Percentiles rank a stretch among this genome's conserved stretches.
These are phyloP conservation scores for Nannochloris sp. DNA, from an alignment of 139 green algal genomes.

Conservation along the genomic window DNA sequence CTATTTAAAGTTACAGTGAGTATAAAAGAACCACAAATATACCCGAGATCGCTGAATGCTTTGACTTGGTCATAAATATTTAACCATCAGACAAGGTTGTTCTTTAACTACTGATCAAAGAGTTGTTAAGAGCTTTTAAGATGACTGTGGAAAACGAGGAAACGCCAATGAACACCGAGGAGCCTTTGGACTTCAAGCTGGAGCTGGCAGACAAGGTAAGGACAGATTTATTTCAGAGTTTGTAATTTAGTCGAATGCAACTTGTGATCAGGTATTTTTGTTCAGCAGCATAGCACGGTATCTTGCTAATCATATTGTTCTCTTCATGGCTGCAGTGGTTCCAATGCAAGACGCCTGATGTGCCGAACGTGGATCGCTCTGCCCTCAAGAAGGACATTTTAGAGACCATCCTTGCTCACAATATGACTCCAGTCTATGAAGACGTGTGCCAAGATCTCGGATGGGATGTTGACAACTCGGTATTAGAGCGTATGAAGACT, in stretches of 20 bases:
- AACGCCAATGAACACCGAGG: slow-evolving; percentile 11
- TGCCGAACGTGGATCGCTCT: slow-evolving; percentile 33
- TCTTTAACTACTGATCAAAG: too few species aligned
- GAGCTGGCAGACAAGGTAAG: slow-evolving; percentile 49
- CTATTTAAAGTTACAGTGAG: too few species aligned
- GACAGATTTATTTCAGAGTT: neutral
- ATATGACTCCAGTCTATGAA: slow-evolving; percentile 66
- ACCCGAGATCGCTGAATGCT: too few species aligned
- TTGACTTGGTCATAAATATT: too few species aligned
- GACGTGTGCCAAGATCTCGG: slow-evolving; percentile 58
- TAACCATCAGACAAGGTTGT: too few species aligned
- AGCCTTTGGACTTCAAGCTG: slow-evolving; percentile 42
- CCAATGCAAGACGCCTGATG: slow-evolving; percentile 29
- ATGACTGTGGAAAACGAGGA: neutral
- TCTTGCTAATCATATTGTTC: too few species aligned
- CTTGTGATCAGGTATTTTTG: too few species aligned
- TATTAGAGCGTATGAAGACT: slow-evolving; percentile 47
- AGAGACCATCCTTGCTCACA: slow-evolving; percentile 39
- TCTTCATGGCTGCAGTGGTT: slow-evolving; percentile 64
- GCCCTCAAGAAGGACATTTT: slow-evolving; percentile 40
- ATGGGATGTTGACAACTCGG: slow-evolving; percentile 40
- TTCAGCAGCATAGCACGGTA: too few species aligned
- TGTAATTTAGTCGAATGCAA: too few species aligned
- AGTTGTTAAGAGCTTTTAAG: too few species aligned
- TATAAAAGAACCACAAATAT: too few species aligned